These are phyloP conservation scores for Thelonectria olida DNA, from an alignment of 2,329 filamentous ascomycete genomes.

Conservation along the genomic window DNA sequence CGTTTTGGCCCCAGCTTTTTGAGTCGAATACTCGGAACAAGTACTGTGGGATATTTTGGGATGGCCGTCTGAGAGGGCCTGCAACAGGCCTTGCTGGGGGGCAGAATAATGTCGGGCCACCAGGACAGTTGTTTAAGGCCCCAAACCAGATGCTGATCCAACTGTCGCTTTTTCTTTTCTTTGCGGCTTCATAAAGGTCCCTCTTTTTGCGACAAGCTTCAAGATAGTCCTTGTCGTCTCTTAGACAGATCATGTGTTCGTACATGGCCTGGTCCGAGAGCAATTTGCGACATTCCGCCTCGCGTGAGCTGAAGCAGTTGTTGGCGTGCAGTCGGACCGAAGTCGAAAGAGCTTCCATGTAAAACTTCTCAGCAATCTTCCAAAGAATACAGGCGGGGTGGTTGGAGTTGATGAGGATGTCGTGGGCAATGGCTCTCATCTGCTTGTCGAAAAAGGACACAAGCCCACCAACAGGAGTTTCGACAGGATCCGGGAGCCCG, in stretches of 20 bases:
- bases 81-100: neutral
- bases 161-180: neutral
- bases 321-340: neutral
- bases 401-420: neutral
- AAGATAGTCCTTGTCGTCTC: neutral
- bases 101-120: slow-evolving; percentile 7
- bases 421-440: neutral
- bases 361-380: slow-evolving; percentile 6
- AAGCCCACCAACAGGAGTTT: neutral
- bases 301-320: neutral
- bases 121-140: neutral
- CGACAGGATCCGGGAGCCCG: too few species aligned
- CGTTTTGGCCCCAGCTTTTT: neutral
- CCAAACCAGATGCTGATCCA: slow-evolving; percentile 1
- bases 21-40: slow-evolving; percentile 6
- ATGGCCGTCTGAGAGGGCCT: neutral
- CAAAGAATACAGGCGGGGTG: neutral
- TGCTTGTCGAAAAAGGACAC: neutral
- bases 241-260: neutral
- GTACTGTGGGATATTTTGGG: neutral
- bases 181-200: neutral
- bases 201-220: neutral
- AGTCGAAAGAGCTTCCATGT: neutral
- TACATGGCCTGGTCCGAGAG: neutral
- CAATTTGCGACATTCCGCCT: neutral